Conservation (phyloP, 345 rosid species). For the Eucalyptus grandis region DNA sequence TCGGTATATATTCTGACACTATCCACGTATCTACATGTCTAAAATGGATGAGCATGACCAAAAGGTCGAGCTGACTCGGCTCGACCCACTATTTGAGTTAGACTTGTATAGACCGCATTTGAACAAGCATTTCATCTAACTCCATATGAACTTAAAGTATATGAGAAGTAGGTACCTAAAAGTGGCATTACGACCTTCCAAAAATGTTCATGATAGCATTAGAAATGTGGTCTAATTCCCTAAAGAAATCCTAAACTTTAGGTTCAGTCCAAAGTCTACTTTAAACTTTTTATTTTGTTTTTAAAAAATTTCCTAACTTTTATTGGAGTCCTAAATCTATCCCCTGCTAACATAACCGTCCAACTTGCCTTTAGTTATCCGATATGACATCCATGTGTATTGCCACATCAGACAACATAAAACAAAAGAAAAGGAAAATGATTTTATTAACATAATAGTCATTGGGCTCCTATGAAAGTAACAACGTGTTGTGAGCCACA, state of each 20-base stretch:
- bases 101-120: neutral
- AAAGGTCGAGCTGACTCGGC: neutral
- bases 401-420: neutral
- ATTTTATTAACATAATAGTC: too few species aligned
- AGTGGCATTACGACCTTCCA: neutral
- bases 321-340: neutral
- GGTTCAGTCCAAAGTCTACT: neutral
- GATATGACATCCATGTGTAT: neutral
- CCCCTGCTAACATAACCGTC: neutral
- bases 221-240: neutral
- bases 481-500: too few species aligned
- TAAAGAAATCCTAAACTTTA: neutral
- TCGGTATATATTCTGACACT: neutral
- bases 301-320: neutral
- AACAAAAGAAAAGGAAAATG: neutral
- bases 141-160: neutral
- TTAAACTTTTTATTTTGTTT: neutral
- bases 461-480: too few species aligned
- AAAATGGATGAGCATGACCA: neutral
- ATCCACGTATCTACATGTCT: neutral
- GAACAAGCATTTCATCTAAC: neutral
- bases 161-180: neutral
- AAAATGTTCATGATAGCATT: neutral
- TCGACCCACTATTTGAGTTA: neutral
- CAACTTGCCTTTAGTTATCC: neutral